A percentile compares a stretch with the other conserved stretches of the same genome.
Evolutionary conservation across 129 eudicot species (phyloP).

Genomic region (Lactuca sativa): DNA sequence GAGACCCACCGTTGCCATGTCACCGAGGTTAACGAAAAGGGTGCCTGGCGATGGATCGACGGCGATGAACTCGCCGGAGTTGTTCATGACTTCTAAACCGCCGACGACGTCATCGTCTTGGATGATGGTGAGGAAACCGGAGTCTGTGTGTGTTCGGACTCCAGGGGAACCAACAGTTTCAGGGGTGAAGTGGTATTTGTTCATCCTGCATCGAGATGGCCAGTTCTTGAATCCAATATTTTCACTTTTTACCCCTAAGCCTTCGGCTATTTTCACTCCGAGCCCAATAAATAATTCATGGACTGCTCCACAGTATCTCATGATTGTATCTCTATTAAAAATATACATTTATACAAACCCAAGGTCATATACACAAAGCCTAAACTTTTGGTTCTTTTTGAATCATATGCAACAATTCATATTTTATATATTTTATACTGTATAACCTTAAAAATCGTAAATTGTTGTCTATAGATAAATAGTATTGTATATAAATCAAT

Average conservation of each 20-base stretch:
- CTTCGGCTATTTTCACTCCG: constrained; percentile 44
- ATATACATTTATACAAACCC: too few species aligned
- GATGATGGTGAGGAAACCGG: constrained; percentile 78
- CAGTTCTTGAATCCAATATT: constrained; percentile 46
- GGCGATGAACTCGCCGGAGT: constrained; percentile 45
- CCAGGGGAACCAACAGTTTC: constrained; percentile 62
- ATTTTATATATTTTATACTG: too few species aligned
- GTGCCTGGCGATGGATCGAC: constrained; percentile 72
- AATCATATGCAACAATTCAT: too few species aligned
- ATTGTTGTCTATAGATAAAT: too few species aligned
- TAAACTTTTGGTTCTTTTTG: too few species aligned
- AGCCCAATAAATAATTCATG: constrained; percentile 43
- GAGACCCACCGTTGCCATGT: constrained; percentile 57
- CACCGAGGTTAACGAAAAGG: constrained; percentile 80
- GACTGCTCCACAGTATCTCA: constrained; percentile 60
- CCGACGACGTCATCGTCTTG: constrained; percentile 85
- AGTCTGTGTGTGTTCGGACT: constrained; percentile 74
- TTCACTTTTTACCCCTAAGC: constrained; percentile 39
- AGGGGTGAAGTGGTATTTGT: constrained; percentile 64
- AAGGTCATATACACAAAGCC: too few species aligned
- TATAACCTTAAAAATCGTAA: too few species aligned
- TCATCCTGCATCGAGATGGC: constrained; percentile 78
- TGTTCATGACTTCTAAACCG: constrained; percentile 80
- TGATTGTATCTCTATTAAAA: constrained; percentile 49
- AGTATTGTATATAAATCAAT: too few species aligned